Base-by-base conservation (phyloP, 2,329 filamentous ascomycete genomes). In the Eutypella sp. region DNA sequence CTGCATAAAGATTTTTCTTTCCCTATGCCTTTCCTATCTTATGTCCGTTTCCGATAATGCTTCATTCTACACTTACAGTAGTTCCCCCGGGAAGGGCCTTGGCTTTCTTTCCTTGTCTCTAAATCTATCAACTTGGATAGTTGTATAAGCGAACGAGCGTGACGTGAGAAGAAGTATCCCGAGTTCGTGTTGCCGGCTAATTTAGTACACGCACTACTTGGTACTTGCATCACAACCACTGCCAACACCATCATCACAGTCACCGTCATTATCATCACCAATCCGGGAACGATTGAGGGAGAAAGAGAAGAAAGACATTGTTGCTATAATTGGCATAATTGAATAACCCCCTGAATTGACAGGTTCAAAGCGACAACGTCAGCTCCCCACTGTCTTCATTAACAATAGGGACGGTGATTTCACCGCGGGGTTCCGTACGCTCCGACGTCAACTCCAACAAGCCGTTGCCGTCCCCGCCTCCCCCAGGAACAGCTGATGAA, bases 381-480 rank as follows among this genome's bases (percentile, higher is more conserved):
- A 57, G 53, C 42, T 42, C 53, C 40, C 50, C 52, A 48, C 49
- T 55, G 40, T 55, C 51, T 13, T 57, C 56, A 49, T 56, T 54
- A 45, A 48, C 54, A n/a, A n/a, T n/a, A 46, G 49, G 40, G 11
- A 24, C 49, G n/a, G 48, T 55, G 37, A 57, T 57, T 33, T 55
- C 56, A 46, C 57, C 65, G 13, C 4, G 36, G 19, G 18, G 6
- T 20, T 23, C 20, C 8, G 10, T 22, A 13, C 36, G 66, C 53
- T 67, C 67, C 41, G 65, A 67, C 42, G 55, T 69, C 54, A 71
- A 78, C 56, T 64, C 70, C 46, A 78, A 81, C 61, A 82, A 81
- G 62, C 77, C 78, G 40, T 67, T 81, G 42, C 78, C 78, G 34
- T 75, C 71, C 39, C 73, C 76, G 43, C 77, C 78, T 50, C 63